phyloP scores from a whole-genome alignment of 1,284 basidiomycete species.

The Fomitopsis betulina region DNA sequence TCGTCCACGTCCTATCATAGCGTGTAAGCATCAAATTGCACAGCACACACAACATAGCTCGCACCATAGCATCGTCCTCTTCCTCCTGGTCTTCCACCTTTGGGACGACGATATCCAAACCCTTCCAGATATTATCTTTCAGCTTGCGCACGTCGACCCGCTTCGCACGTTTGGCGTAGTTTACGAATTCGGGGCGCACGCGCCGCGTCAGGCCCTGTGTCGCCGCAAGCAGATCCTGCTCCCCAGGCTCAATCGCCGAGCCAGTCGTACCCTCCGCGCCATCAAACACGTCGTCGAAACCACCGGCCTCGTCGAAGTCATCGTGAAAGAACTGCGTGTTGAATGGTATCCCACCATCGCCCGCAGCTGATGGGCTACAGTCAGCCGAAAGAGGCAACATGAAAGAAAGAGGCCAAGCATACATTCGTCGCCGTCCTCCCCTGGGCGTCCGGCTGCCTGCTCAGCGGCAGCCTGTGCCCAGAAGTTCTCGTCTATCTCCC shows the following conservation, averaged over 20 bases:
- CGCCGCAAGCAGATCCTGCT: slow-evolving; percentile 83
- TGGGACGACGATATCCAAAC: slow-evolving; percentile 65
- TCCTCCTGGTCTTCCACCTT: slow-evolving; percentile 31
- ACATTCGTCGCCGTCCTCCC: slow-evolving; percentile 63
- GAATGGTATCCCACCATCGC: slow-evolving; percentile 69
- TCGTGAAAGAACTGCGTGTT: slow-evolving; percentile 98
- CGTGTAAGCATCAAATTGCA: neutral
- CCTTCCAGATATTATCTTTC: slow-evolving; percentile 98
- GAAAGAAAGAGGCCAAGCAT: slow-evolving; percentile 17
- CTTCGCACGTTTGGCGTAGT: slow-evolving; percentile 95
- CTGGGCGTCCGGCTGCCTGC: slow-evolving; percentile 56
- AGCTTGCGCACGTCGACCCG: slow-evolving; percentile 94
- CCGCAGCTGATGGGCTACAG: slow-evolving; percentile 21
- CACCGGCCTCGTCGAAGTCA: slow-evolving; percentile 77
- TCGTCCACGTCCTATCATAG: slow-evolving; percentile 49
- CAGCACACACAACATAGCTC: slow-evolving; percentile 7
- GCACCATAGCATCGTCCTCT: slow-evolving; percentile 55
- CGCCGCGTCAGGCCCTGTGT: slow-evolving; percentile 79
- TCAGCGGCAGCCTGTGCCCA: slow-evolving; percentile 92
- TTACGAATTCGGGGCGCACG: slow-evolving; percentile 85
- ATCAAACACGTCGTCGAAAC: slow-evolving; percentile 69
- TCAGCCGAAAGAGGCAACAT: slow-evolving; percentile 1
- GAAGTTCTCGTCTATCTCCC: slow-evolving; percentile 90
- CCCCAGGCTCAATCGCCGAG: slow-evolving; percentile 52
- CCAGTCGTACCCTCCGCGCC: slow-evolving; percentile 48